Base-by-base conservation (phyloP, 306 rosid species). In the Luffa acutangula region DNA sequence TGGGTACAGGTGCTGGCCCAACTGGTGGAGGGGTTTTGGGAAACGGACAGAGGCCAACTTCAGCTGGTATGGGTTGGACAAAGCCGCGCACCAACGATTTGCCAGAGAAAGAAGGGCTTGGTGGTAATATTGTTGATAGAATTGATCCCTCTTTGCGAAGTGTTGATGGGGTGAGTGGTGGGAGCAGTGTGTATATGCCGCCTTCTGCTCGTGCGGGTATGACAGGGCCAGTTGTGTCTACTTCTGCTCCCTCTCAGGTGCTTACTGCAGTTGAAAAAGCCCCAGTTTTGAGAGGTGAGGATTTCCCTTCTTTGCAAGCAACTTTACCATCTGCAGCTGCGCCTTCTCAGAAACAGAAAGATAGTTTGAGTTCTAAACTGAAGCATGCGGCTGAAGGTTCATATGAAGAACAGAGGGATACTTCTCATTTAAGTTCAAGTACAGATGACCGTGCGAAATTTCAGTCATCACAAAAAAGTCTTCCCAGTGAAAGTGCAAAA, bases 1-100 rank as follows among this genome's bases (percentile, higher is more conserved):
- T 87, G 76, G 97, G 97, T 53, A 83, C 94, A 0, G 86, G 88
- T 0, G 83, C 89, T 4, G 98, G 98, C 12, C 82, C 84, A 0
- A 83, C 91, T 0, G 97, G 95, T 0, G 95, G 87, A 20, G 93
- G 89, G 9, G 88, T 81, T 79, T 79, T 93, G 0, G 97, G 97
- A 31, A 82, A 45, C 25, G 97, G 98, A 21, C 76, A 93, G 13
- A 85, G 97, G 83, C 97, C 98, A 1, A 48, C 85, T 7, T 95
- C 97, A 0, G 89, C 97, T 1, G 92, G 98, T 14, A 33, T 92
- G 90, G 97, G 98, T 9, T 95, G 98, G 98, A 95, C 92, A 6
- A 95, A 89, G 86, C 97, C 95, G 3, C 81, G 86, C 3, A 33
- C 87, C 0, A 79, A 64, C 62, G 86, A 86, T 36, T 70, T 85